Conservation (phyloP, 177 flowering plant genomes). For the Tripterygium wilfordii region DNA sequence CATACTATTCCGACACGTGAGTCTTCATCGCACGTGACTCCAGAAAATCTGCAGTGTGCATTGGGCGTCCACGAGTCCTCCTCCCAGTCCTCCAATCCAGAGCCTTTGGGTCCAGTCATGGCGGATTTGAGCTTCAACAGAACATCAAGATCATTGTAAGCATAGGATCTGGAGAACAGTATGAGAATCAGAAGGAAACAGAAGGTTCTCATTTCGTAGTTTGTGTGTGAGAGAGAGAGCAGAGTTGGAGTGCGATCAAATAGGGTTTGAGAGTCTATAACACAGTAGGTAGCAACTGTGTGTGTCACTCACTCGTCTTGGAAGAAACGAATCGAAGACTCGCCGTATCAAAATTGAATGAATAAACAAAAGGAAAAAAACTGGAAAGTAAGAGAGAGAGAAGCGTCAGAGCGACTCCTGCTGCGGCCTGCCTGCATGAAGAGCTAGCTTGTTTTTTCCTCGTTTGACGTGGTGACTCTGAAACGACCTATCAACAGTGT, state of each 20-base stretch:
- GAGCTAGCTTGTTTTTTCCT: no score
- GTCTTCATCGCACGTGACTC: constrained; percentile 56
- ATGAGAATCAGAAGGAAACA: constrained; percentile 16
- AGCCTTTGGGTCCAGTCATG: constrained; percentile 29
- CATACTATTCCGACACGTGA: constrained; percentile 51
- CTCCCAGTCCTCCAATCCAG: constrained; percentile 60
- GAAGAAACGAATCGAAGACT: constrained; percentile 14
- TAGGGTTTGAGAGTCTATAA: neutral
- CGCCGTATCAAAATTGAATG: constrained; percentile 5
- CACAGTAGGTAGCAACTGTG: constrained; percentile 1
- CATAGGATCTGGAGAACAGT: constrained; percentile 2
- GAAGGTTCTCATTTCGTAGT: constrained; percentile 9
- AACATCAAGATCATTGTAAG: constrained; percentile 32
- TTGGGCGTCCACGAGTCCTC: constrained; percentile 10
- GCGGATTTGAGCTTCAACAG: constrained; percentile 53
- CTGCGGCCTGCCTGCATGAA: neutral
- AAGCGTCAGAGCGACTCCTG: neutral
- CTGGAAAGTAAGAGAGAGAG: neutral
- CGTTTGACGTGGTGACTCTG: no score
- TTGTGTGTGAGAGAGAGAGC: neutral
- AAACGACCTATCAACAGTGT: no score
- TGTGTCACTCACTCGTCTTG: neutral
- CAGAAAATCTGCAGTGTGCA: constrained; percentile 65
- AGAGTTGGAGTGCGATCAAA: neutral
- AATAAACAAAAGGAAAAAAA: constrained; percentile 4